Evolutionary conservation across 352 stramenopile genomes (phyloP), one percentile per base, ranked within the genome.

Genomic region (Phytophthora hybrid): DNA sequence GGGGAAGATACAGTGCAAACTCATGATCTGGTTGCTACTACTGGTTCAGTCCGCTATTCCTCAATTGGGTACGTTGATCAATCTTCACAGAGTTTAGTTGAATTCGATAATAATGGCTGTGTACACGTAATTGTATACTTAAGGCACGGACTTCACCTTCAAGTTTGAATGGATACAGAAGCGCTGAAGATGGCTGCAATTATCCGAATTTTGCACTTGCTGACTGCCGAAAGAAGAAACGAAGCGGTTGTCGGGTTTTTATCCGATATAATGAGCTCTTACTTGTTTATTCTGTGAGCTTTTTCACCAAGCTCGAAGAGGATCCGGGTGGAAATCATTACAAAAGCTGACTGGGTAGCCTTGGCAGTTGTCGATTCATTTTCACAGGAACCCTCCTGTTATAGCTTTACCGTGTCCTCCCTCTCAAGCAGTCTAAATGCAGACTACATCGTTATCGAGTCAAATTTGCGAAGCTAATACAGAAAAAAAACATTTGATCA

Each of bases 11-110:
- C 71, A 79, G 18, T 63, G 31, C 47, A 77, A 66, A 51, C 41
- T 81, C 3, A 23, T 73, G 31, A 55, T 78, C 29, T 79, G 61
- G 66, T 19, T 78, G 16, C 21, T 76, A 10, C 34, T 81, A 39
- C 39, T 74, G 8, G 21, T 78, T 14, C 71, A 81, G 7, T 59
- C 58, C 7, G 51, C 59, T 3, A 63, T 79, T n/a, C 61, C 66
- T 53, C 71, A 81, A 7, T 49, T 68, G 34, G 73, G 74, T 56
- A 62, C 32, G 68, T 62, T 19, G 44, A 51, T 4, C 18, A 7
- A 13, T 5, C 3, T 10, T 51, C 44, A 21, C 4, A 51, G n/a
- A n/a, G 39, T 46, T n/a, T 46, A 9, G 6, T 18, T 14, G 39
- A 18, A n/a, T n/a, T n/a, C 13, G 16, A 18, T n/a, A 46, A 16